Percentiles rank a stretch among this genome's conserved stretches.
Evolutionary conservation across 495 filamentous ascomycete species (phyloP).

Genomic region (Patellaria atrata): DNA sequence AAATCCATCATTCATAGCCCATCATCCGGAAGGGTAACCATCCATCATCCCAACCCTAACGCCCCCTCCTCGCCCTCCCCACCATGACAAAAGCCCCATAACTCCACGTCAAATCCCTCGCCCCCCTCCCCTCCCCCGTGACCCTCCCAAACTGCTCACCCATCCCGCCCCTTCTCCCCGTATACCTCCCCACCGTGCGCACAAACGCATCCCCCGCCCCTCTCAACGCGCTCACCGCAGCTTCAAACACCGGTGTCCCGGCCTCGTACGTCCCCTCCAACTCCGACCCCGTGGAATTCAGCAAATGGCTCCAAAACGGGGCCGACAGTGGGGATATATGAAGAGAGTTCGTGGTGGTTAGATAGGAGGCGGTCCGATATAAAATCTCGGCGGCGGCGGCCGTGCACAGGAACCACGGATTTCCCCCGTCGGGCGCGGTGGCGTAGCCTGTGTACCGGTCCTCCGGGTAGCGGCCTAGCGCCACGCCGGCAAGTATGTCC

Average conservation of each 20-base stretch:
- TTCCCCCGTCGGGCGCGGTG: slow-evolving; percentile 23
- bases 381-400: slow-evolving; percentile 25
- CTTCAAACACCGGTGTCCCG: slow-evolving; percentile 19
- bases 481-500: slow-evolving; percentile 19
- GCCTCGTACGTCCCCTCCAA: slow-evolving; percentile 4
- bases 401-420: slow-evolving; percentile 36
- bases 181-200: slow-evolving; percentile 24
- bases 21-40: too few species aligned
- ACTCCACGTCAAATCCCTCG: slow-evolving; percentile 31
- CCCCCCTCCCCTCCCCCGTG: slow-evolving; percentile 26
- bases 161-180: slow-evolving; percentile 21
- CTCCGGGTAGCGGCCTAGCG: slow-evolving; percentile 31
- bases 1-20: too few species aligned
- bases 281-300: slow-evolving; percentile 2
- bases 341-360: slow-evolving; percentile 14
- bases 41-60: too few species aligned
- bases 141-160: slow-evolving; percentile 29
- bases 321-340: slow-evolving; percentile 18
- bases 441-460: slow-evolving; percentile 33
- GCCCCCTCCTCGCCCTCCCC: slow-evolving; percentile 17
- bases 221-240: slow-evolving; percentile 19
- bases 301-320: slow-evolving; percentile 24
- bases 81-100: slow-evolving; percentile 28
- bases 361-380: slow-evolving; percentile 20
- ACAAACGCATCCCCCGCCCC: slow-evolving; percentile 26